phyloP scores from a whole-genome alignment of 2,329 filamentous ascomycete genomes.

The Fusarium nanum region DNA sequence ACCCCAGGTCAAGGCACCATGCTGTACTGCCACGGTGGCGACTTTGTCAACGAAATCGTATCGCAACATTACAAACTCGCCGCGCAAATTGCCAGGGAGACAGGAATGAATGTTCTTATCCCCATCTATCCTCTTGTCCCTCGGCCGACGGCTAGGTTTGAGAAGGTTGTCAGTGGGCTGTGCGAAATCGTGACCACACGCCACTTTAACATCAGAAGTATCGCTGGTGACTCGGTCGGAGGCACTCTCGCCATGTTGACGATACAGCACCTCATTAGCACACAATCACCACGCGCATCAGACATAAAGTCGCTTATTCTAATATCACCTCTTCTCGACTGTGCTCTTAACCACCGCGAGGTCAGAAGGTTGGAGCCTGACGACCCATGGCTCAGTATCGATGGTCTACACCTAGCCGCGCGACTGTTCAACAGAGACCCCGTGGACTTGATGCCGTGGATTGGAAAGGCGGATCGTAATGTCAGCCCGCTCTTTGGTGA shows the following conservation, averaged over 20 bases:
- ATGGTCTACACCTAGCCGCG: too few relatives aligned
- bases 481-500: neutral
- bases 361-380: too few relatives aligned
- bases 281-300: neutral
- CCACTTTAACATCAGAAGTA: too few relatives aligned
- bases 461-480: too few relatives aligned
- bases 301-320: neutral
- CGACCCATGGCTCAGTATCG: too few relatives aligned
- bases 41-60: neutral
- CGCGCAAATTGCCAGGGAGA: rapidly evolving
- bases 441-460: too few relatives aligned
- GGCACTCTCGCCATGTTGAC: neutral
- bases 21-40: neutral
- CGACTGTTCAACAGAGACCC: too few relatives aligned
- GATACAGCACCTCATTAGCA: rapidly evolving
- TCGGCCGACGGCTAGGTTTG: rapidly evolving
- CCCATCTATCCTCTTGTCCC: rapidly evolving
- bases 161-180: rapidly evolving
- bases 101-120: rapidly evolving
- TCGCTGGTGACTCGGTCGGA: neutral
- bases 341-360: too few relatives aligned
- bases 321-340: too few relatives aligned
- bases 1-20: rapidly evolving
- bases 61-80: neutral
- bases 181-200: too few relatives aligned